Evolutionary conservation across 75 land plant species (phyloP).

Genomic region (Selaginella moellendorffii): DNA sequence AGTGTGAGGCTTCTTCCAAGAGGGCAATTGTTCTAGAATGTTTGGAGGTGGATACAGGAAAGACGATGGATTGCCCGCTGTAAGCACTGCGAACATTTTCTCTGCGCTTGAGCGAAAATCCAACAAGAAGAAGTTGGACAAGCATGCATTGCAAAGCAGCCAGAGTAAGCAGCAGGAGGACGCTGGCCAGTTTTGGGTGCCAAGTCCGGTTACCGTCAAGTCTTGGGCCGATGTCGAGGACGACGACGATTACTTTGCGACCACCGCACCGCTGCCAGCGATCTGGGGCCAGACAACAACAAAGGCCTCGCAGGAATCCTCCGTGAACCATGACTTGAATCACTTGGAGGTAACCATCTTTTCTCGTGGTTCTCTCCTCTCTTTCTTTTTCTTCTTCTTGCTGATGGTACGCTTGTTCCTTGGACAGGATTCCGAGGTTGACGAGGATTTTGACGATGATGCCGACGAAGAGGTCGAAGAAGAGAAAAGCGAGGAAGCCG

Average conservation of each 20-base stretch:
- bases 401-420: not conserved
- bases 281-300: slow-evolving; percentile 3
- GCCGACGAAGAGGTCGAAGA: slow-evolving; percentile 21
- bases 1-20: too few relatives aligned
- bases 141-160: too few relatives aligned
- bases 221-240: slow-evolving; percentile 94
- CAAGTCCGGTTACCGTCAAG: slow-evolving; percentile 43
- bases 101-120: slow-evolving; percentile 80
- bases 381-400: not conserved
- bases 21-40: too few relatives aligned
- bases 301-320: too few relatives aligned
- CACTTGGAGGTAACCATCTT: too few relatives aligned
- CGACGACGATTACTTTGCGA: slow-evolving; percentile 83
- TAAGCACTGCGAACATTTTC: slow-evolving; percentile 75
- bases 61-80: slow-evolving; percentile 58
- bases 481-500: slow-evolving; percentile 60
- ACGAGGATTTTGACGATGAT: slow-evolving; percentile 34
- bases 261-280: slow-evolving; percentile 54
- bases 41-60: slow-evolving; percentile 74
- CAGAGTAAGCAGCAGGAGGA: slow-evolving; percentile 40
- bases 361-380: too few relatives aligned
- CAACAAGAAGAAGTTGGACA: slow-evolving; percentile 52
- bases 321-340: too few relatives aligned
- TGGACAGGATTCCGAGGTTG: slow-evolving; percentile 86
- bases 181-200: slow-evolving; percentile 62